Conservation (phyloP, 2,329 filamentous ascomycete species). For the Neodidymelliopsis sp. region DNA sequence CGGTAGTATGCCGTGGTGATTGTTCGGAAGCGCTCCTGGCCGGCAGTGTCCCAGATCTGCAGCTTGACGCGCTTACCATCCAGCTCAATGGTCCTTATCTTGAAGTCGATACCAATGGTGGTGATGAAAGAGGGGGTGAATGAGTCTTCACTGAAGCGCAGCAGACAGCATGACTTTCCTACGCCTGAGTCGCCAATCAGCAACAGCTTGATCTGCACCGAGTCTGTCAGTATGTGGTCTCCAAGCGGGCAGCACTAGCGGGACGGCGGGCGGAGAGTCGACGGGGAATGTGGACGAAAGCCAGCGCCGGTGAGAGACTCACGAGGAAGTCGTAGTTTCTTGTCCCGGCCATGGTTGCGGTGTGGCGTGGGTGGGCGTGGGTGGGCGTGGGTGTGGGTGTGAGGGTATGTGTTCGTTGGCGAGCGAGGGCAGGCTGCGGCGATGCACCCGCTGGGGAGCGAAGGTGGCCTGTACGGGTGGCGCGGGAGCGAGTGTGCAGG, state of each 20-base stretch:
- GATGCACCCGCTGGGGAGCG: slow-evolving; percentile 35
- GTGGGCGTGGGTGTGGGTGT: slow-evolving; percentile 6
- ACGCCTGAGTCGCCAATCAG: slow-evolving; percentile 97
- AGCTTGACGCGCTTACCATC: slow-evolving; percentile 99
- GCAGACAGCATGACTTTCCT: slow-evolving; percentile 94
- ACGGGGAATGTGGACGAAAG: slow-evolving; percentile 5
- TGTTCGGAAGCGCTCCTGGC: slow-evolving; percentile 97
- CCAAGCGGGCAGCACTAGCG: not conserved
- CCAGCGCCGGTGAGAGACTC: slow-evolving; percentile 51
- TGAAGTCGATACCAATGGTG: slow-evolving; percentile 99
- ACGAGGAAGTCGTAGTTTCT: slow-evolving; percentile 99
- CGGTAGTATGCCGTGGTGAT: slow-evolving; percentile 99
- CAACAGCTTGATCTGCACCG: slow-evolving; percentile 85
- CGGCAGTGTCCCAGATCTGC: slow-evolving; percentile 99
- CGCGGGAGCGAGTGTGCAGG: slow-evolving; percentile 3
- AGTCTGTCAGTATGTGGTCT: slow-evolving; percentile 16
- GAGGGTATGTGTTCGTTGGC: slow-evolving; percentile 19
- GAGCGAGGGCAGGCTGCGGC: slow-evolving; percentile 30
- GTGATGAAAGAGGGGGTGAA: slow-evolving; percentile 98
- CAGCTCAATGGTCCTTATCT: slow-evolving; percentile 98
- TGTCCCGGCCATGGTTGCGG: slow-evolving; percentile 82
- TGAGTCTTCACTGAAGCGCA: slow-evolving; percentile 96
- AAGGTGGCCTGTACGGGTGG: slow-evolving; percentile 17
- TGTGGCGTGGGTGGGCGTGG: not conserved
- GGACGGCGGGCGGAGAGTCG: slow-evolving; percentile 11